Evolutionary conservation across 1,139 yeast species (phyloP).

Genomic region (Pneumocystis jirovecii): DNA sequence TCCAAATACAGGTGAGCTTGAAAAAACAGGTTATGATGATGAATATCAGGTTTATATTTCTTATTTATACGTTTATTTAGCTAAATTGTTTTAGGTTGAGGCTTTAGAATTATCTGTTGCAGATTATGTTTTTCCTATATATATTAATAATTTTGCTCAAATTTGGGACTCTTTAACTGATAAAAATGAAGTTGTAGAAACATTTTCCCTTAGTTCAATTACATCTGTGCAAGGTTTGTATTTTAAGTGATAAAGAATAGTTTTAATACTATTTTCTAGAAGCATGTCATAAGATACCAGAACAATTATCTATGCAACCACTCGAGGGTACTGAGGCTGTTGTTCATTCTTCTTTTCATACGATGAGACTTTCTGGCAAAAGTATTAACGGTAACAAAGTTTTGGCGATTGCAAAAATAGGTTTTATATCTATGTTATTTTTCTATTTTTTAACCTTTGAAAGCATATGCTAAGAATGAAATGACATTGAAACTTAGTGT

Average conservation of each 20-base stretch:
- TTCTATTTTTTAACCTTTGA: neutral
- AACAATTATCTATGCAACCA: constrained; percentile 45
- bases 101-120: constrained; percentile 64
- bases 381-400: constrained; percentile 59
- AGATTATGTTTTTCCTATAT: constrained; percentile 67
- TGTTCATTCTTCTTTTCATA: constrained; percentile 44
- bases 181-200: constrained; percentile 38
- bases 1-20: constrained; percentile 54
- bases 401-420: constrained; percentile 26
- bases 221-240: constrained; percentile 23
- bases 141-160: constrained; percentile 60
- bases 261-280: constrained; percentile 25
- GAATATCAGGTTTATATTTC: constrained; percentile 51
- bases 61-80: neutral
- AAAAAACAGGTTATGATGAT: constrained; percentile 82
- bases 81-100: constrained; percentile 27
- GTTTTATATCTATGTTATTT: neutral
- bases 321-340: constrained; percentile 65
- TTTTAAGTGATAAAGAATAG: neutral
- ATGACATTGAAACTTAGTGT: neutral
- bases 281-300: constrained; percentile 33
- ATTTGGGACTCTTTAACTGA: constrained; percentile 55
- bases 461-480: neutral
- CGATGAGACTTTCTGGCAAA: constrained; percentile 70
- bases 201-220: constrained; percentile 41